phyloP scores from a whole-genome alignment of 2,329 filamentous ascomycete genomes.

The Sporothrix curviconia region DNA sequence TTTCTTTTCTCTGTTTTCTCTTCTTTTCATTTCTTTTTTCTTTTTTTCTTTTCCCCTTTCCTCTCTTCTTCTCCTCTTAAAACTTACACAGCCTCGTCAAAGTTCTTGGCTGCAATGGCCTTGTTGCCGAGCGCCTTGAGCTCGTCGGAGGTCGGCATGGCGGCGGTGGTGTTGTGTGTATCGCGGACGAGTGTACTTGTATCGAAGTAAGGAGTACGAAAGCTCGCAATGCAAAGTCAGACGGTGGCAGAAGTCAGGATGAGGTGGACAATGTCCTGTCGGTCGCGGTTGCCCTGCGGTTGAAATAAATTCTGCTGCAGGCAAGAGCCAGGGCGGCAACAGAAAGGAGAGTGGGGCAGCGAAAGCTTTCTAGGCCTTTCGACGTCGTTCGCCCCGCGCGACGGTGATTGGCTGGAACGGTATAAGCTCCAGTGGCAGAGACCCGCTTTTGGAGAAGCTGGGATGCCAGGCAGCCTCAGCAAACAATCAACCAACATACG shows the following conservation, averaged over 20 bases:
- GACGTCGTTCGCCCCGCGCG: conserved; percentile 13
- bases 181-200: too few species aligned
- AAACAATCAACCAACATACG: too few species aligned
- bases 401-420: conserved; percentile 14
- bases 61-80: conserved; percentile 37
- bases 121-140: conserved; percentile 98
- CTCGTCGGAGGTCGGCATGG: conserved; percentile 61
- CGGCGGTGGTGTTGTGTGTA: not conserved
- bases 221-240: not conserved
- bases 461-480: too few species aligned
- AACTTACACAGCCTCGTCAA: conserved; percentile 89
- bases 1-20: too few species aligned
- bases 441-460: not conserved
- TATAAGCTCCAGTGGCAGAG: not conserved
- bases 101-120: conserved; percentile 96
- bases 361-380: conserved; percentile 24
- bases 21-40: not conserved
- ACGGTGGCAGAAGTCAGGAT: too few species aligned
- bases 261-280: too few species aligned
- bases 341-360: conserved; percentile 13
- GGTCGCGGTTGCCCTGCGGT: not conserved
- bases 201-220: too few species aligned
- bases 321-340: not conserved
- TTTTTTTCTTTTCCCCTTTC: not conserved
- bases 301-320: conserved; percentile 7